Base-by-base conservation (phyloP, 2,329 filamentous ascomycete genomes). In the Cladosporium sp. region DNA sequence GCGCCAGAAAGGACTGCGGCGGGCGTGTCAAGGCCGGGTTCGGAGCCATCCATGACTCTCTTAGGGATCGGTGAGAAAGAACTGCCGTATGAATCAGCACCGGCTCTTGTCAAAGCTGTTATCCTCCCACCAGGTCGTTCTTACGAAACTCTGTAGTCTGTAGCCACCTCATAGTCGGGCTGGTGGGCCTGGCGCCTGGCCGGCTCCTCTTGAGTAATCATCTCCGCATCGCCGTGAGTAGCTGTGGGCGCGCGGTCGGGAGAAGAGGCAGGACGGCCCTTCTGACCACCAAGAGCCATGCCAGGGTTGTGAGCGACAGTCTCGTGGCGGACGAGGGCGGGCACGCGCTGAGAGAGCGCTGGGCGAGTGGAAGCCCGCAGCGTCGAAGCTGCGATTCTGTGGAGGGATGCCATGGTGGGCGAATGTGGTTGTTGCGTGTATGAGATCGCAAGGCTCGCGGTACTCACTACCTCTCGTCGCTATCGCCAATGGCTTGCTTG, bases 71-170 rank as follows among this genome's bases (percentile, higher is more conserved):
- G 94, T 1, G 93, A 96, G 76, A 90, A 99, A 70, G 85, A 86
- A 60, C 93, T 97, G 70, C 47, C 40, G 10, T 9, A 17, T 25
- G 32, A 56, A 58, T 63, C 53, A 64, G 57, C 40, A 58, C 20
- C 22, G 40, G 37, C 12, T 20, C 48, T 57, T n/a, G 4, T 15
- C 32, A 17, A 28, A 28, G 7, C 42, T 28, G 28, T 32, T 42
- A 37, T 60, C 39, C 35, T 45, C 35, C 34, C 36, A 61, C 51
- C 32, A 54, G 55, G 57, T 20, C 15, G 47, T 37, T 69, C 87
- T 72, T 83, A 97, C 92, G 92, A 97, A 64, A 91, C 95, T 62
- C 89, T 89, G 76, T 91, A 92, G 76, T 97, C 93, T 67, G 89
- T 82, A 51, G 86, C 86, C 42, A 87, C 88, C 64, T 83, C 82